Evolutionary conservation across 352 stramenopile species (phyloP).

Genomic region (Pythium utonaiense): DNA sequence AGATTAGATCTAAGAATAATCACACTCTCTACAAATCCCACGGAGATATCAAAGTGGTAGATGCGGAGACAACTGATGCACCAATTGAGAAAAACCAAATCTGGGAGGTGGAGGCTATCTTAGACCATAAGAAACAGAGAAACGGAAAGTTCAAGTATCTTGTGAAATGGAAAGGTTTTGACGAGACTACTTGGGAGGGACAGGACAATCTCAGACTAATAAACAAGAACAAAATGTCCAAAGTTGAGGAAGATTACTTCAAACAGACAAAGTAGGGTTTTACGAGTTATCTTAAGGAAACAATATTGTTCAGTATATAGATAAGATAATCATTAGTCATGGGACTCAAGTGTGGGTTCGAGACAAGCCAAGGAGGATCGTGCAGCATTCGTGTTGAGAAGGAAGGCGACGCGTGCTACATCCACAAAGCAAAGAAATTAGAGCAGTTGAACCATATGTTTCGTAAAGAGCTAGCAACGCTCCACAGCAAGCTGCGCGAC

Average conservation of each 20-base stretch:
- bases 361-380: not conserved
- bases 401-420: not conserved
- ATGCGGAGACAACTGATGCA: slow-evolving; percentile 17
- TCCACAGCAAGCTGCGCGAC: not conserved
- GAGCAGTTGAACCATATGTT: not conserved
- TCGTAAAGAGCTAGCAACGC: not conserved
- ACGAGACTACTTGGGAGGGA: slow-evolving; percentile 18
- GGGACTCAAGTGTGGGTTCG: too few relatives aligned
- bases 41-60: slow-evolving; percentile 24
- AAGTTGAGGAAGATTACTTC: slow-evolving; percentile 11
- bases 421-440: not conserved
- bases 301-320: not conserved
- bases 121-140: slow-evolving; percentile 22
- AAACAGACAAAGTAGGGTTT: not conserved
- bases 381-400: not conserved
- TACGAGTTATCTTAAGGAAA: not conserved
- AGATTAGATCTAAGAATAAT: slow-evolving; percentile 29
- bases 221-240: slow-evolving; percentile 16
- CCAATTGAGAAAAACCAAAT: slow-evolving; percentile 21
- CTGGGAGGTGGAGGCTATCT: slow-evolving; percentile 23
- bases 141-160: slow-evolving; percentile 19
- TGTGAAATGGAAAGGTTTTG: slow-evolving; percentile 14
- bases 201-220: slow-evolving; percentile 20
- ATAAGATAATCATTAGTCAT: not conserved
- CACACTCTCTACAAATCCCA: slow-evolving; percentile 24